Base-by-base conservation (phyloP, 2,329 filamentous ascomycete species). In the Ophiostoma quercus region DNA sequence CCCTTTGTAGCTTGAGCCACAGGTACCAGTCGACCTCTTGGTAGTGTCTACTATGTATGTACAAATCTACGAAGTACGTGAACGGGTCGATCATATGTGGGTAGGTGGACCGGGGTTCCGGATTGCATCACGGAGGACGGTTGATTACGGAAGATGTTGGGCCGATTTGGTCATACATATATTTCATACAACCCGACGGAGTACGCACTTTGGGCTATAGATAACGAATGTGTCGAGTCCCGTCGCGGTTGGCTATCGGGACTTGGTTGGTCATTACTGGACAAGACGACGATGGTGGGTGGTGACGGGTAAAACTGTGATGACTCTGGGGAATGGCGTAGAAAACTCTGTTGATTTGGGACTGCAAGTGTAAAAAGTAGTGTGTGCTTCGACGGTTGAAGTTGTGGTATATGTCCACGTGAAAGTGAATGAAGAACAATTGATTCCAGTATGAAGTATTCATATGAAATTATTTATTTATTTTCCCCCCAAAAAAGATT, bases 41-140 rank as follows among this genome's bases (percentile, higher is more conserved):
- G 25, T 41, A 41, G 11, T 41, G 11, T 41, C 9, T 41, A 47
- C 16, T n/a, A 19, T 47, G 41, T 43, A 43, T 14, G 9, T 47
- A 47, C 43, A 47, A n/a, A n/a, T 47, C 43, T 47, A 47, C 43
- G 16, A 47, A 29, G 25, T 29, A 29, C 25, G 25, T 29, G 43
- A 16, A 47, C 43, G 43, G 43, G 43, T 47, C 43, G 66, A 41
- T 71, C 68, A 71, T 67, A 37, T 29, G 66, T 37, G 69, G 63
- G 57, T 25, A 67, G 63, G 51, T 57, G 51, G 51, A 14, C n/a
- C 51, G 51, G 51, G n/a, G n/a, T 29, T 22, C 51, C 51, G 51
- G 22, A 25, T 57, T 57, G 51, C 51, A 57, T 57, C 51, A 57
- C 51, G 51, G 51, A 57, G 51, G 51, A 57, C 51, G 22, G 22